Conservation (phyloP, 1,139 yeast genomes). For the Wickerhamomyces sp. region DNA sequence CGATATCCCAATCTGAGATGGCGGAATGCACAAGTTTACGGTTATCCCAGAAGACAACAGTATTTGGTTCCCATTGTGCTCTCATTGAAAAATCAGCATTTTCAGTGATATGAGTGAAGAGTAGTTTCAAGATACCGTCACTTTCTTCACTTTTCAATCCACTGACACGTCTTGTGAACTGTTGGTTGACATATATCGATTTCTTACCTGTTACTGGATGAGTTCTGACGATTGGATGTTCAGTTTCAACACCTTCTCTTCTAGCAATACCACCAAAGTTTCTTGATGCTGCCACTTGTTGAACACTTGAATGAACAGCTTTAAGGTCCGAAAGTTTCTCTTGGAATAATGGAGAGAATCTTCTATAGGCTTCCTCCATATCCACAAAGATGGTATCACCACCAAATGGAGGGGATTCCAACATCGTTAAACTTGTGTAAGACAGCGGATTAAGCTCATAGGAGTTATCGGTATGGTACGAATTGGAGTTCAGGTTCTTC, state of each 20-base stretch:
- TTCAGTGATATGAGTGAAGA: conserved; percentile 44
- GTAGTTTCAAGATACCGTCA: conserved; percentile 45
- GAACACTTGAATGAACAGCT: conserved; percentile 59
- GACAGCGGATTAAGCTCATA: conserved; percentile 72
- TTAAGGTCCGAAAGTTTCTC: conserved; percentile 47
- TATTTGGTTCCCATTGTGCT: conserved; percentile 49
- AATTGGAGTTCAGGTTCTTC: conserved; percentile 30
- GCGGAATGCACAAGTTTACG: conserved; percentile 60
- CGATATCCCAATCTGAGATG: conserved; percentile 48
- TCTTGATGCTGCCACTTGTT: conserved; percentile 53
- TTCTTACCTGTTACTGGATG: conserved; percentile 66
- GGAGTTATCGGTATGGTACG: conserved; percentile 64
- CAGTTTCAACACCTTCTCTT: conserved; percentile 48
- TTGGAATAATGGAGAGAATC: conserved; percentile 57
- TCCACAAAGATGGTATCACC: conserved; percentile 69
- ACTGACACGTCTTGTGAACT: conserved; percentile 53
- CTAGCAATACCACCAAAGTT: conserved; percentile 54
- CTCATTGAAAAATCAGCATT: conserved; percentile 49
- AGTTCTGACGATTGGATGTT: conserved; percentile 63
- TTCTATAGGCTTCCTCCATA: conserved; percentile 56
- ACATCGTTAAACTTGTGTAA: conserved; percentile 51
- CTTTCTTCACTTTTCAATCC: conserved; percentile 36
- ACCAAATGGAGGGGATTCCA: conserved; percentile 58
- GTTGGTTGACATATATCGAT: conserved; percentile 47
- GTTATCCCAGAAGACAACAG: conserved; percentile 70